A percentile compares a stretch with the other conserved stretches of the same genome.
Evolutionary conservation across 768 basidiomycete genomes (phyloP).

Genomic region (Tremella mesenterica): DNA sequence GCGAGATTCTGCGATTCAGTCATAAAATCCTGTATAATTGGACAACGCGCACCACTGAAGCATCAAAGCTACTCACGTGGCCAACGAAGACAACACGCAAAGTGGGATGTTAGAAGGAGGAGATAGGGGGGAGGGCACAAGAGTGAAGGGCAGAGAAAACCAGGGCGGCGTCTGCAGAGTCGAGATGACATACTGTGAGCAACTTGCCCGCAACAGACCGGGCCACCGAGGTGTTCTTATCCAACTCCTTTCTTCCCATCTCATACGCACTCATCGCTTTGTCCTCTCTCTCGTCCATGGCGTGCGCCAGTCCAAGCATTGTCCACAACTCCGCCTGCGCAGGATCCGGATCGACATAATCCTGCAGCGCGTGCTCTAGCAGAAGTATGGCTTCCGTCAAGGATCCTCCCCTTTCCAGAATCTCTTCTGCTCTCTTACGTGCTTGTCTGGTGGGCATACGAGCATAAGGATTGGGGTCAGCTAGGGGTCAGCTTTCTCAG

Average conservation of each 20-base stretch:
- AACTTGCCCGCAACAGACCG: constrained; percentile 26
- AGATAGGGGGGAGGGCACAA: neutral
- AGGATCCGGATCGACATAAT: constrained; percentile 4
- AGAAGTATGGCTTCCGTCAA: constrained; percentile 76
- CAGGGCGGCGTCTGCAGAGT: neutral
- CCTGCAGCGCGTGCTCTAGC: constrained; percentile 72
- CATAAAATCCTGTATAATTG: too few species aligned
- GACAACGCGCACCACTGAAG: too few species aligned
- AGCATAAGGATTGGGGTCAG: constrained; percentile 47
- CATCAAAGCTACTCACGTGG: neutral
- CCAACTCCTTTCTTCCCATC: constrained; percentile 31
- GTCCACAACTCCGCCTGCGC: constrained; percentile 71
- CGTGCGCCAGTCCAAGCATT: constrained; percentile 73
- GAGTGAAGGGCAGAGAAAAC: too few species aligned
- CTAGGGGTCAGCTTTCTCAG: neutral
- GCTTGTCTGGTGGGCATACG: constrained; percentile 19
- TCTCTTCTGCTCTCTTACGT: constrained; percentile 52
- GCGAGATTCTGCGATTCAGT: constrained; percentile 63
- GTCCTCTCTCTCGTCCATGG: constrained; percentile 48
- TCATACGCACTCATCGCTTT: constrained; percentile 47
- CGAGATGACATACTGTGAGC: constrained; percentile 25
- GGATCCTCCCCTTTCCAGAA: constrained; percentile 73
- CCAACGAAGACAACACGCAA: neutral
- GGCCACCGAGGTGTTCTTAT: constrained; percentile 5
- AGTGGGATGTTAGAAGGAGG: neutral